Evolutionary conservation across 257 asterid genomes (phyloP).

Genomic region (Plantago major): DNA sequence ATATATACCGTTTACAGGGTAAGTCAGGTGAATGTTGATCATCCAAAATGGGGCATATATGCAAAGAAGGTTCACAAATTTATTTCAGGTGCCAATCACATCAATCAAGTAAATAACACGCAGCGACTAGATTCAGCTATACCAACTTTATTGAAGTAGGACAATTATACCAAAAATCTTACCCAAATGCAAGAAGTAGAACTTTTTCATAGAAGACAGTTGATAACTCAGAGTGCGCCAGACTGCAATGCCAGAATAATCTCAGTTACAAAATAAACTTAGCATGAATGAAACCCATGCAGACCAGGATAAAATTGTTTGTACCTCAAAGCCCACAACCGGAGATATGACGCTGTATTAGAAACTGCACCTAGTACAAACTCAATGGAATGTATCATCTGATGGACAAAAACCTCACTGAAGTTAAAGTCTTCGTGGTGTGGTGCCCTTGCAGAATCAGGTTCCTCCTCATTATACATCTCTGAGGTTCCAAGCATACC

Average conservation of each 20-base stretch:
- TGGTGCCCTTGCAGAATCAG: conserved; percentile 58
- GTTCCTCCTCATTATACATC: conserved; percentile 56
- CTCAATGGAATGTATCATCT: conserved; percentile 92
- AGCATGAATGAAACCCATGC: conserved; percentile 17
- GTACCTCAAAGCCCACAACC: conserved; percentile 95
- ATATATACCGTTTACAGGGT: too few species aligned
- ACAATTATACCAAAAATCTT: conserved; percentile 22
- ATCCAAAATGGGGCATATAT: too few species aligned
- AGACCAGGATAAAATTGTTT: conserved; percentile 14
- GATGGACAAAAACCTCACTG: conserved; percentile 93
- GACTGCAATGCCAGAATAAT: conserved; percentile 38
- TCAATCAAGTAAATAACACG: not conserved
- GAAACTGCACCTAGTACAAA: conserved; percentile 95
- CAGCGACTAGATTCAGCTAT: too few species aligned
- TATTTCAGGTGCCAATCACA: not conserved
- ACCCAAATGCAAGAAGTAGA: conserved; percentile 94
- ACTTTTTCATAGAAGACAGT: conserved; percentile 92
- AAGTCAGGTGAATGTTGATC: too few species aligned
- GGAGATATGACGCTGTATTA: conserved; percentile 91
- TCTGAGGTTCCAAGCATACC: conserved; percentile 78
- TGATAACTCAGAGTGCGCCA: conserved; percentile 92
- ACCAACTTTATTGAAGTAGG: not conserved
- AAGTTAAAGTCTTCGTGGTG: conserved; percentile 71
- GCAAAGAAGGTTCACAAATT: not conserved
- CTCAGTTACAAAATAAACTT: conserved; percentile 15